A percentile compares a stretch with the other conserved stretches of the same genome.
These are phyloP conservation scores for Skeletonema tropicum DNA, from an alignment of 108 stramenopile species.

Conservation along the genomic window DNA sequence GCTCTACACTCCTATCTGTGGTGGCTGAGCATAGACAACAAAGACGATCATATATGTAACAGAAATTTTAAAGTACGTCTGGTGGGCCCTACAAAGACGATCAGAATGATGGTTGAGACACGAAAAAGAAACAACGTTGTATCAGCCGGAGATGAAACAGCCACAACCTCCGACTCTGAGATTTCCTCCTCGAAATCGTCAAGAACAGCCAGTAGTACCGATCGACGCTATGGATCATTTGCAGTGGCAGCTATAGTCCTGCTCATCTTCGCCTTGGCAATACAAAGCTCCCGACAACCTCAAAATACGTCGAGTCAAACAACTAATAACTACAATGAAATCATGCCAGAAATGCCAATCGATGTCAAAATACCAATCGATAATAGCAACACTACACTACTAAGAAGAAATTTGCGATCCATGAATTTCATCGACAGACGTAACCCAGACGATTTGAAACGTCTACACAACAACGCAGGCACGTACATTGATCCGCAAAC, in stretches of 20 bases:
- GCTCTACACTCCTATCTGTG: too few relatives aligned
- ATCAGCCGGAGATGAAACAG: not conserved
- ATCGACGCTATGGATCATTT: not conserved
- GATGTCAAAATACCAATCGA: not conserved
- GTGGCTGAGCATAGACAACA: too few relatives aligned
- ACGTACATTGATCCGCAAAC: constrained; percentile 23
- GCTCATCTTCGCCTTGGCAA: not conserved
- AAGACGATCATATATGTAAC: too few relatives aligned
- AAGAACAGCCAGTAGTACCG: not conserved
- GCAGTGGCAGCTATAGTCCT: not conserved
- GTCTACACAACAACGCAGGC: not conserved
- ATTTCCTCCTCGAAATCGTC: not conserved
- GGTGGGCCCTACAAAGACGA: too few relatives aligned
- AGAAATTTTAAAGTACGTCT: too few relatives aligned
- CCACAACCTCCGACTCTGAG: not conserved
- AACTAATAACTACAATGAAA: not conserved
- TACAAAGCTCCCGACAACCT: not conserved
- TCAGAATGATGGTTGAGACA: too few relatives aligned
- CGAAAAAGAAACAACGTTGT: too few relatives aligned
- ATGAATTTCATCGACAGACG: constrained; percentile 1
- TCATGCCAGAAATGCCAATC: not conserved
- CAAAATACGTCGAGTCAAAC: not conserved
- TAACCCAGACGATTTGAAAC: not conserved
- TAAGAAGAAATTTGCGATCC: not conserved
- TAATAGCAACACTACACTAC: not conserved